Percentiles rank a stretch among this genome's conserved stretches.
Evolutionary conservation across 257 asterid genomes (phyloP).

Genomic region (Solanum sitiens): DNA sequence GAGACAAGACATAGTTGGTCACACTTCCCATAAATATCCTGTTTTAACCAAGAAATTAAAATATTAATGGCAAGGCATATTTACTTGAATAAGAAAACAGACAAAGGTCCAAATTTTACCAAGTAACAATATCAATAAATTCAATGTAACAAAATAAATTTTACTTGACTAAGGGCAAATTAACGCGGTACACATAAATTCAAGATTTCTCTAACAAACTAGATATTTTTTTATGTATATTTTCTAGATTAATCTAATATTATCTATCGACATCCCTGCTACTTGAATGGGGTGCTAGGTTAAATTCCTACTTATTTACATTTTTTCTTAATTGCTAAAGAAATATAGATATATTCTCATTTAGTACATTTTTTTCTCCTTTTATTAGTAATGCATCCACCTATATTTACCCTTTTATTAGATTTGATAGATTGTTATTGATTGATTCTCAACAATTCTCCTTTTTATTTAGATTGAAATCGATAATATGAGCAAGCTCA

Average conservation of each 20-base stretch:
- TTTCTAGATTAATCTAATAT: background rate
- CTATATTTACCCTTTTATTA: too few species aligned
- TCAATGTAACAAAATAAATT: rapidly evolving
- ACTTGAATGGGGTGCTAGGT: background rate
- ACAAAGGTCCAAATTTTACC: background rate
- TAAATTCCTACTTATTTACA: background rate
- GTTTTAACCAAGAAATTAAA: background rate
- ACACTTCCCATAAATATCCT: slow-evolving; percentile 84
- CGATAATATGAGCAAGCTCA: background rate
- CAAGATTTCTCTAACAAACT: rapidly evolving
- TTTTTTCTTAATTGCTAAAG: too few species aligned
- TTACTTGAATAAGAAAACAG: background rate
- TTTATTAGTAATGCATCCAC: too few species aligned
- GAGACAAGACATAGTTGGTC: slow-evolving; percentile 41
- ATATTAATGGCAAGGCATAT: background rate
- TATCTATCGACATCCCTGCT: background rate
- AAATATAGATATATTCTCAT: background rate
- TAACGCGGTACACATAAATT: rapidly evolving
- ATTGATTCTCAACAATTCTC: background rate
- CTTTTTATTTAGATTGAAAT: background rate
- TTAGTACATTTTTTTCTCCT: background rate
- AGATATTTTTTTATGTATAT: background rate
- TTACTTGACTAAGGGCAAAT: rapidly evolving
- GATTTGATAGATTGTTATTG: background rate
- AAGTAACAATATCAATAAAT: background rate